phyloP scores from a whole-genome alignment of 2,329 filamentous ascomycete species.

The Aspergillus persii region DNA sequence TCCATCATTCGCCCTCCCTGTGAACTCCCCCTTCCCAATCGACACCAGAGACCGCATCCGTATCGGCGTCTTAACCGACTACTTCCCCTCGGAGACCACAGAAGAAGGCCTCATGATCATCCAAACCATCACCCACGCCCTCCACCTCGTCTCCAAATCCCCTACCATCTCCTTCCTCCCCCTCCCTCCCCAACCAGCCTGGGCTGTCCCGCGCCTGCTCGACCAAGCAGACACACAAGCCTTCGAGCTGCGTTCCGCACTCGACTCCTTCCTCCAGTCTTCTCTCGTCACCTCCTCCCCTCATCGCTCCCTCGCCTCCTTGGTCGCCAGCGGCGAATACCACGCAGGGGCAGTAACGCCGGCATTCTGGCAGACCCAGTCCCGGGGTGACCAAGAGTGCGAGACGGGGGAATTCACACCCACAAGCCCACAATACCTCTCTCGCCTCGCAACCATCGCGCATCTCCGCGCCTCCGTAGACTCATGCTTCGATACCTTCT shows the following conservation, averaged over 20 bases:
- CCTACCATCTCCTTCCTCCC: not conserved
- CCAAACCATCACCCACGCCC: conserved; percentile 46
- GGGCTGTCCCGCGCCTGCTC: conserved; percentile 31
- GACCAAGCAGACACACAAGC: conserved; percentile 57
- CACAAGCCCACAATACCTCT: conserved; percentile 49
- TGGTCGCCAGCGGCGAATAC: conserved; percentile 54
- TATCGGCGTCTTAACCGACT: conserved; percentile 3
- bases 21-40: no score
- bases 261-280: conserved; percentile 56
- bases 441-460: conserved; percentile 49
- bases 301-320: conserved; percentile 44
- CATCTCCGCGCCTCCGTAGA: conserved; percentile 53
- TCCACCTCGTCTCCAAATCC: conserved; percentile 26
- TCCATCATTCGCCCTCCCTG: not conserved
- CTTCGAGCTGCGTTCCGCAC: conserved; percentile 57
- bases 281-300: conserved; percentile 18
- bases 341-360: conserved; percentile 54
- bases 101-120: conserved; percentile 49
- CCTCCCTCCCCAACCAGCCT: conserved; percentile 5
- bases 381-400: not conserved
- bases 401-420: conserved; percentile 52
- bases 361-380: conserved; percentile 55
- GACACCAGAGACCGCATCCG: not conserved
- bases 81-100: not conserved
- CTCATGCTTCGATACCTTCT: conserved; percentile 49